Evolutionary conservation across 345 rosid genomes (phyloP).

Genomic region (Camelina sativa): DNA sequence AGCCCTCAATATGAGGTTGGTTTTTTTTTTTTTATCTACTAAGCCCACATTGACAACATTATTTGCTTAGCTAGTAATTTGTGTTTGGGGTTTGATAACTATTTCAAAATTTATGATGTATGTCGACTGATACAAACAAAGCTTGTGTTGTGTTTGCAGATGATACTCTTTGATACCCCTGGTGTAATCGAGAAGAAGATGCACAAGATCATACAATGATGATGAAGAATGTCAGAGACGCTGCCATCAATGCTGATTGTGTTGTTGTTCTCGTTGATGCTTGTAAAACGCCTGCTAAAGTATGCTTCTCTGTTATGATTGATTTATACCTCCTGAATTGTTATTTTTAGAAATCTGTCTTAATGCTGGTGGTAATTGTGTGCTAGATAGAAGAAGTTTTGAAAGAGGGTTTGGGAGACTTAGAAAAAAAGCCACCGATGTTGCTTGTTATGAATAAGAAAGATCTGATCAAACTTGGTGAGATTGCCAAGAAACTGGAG

Average conservation of each 20-base stretch:
- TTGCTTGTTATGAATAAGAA: slow-evolving; percentile 91
- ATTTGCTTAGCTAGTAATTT: not conserved
- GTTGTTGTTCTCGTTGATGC: slow-evolving; percentile 87
- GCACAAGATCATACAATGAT: slow-evolving; percentile 98
- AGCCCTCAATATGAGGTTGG: slow-evolving; percentile 82
- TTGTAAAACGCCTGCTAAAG: slow-evolving; percentile 74
- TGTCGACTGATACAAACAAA: slow-evolving; percentile 5
- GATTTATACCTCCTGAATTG: slow-evolving; percentile 1
- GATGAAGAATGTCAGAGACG: slow-evolving; percentile 97
- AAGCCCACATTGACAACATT: too few relatives aligned
- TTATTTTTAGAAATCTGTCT: not conserved
- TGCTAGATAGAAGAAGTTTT: slow-evolving; percentile 81
- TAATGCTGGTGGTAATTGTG: slow-evolving; percentile 21
- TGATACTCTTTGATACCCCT: slow-evolving; percentile 92
- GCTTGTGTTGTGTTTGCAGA: slow-evolving; percentile 50
- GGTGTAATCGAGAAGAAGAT: slow-evolving; percentile 94
- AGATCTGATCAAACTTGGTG: slow-evolving; percentile 95
- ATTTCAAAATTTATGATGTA: not conserved
- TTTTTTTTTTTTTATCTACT: too few relatives aligned
- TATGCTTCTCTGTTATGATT: slow-evolving; percentile 45
- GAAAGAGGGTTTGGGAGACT: slow-evolving; percentile 71
- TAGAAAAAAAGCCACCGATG: slow-evolving; percentile 63
- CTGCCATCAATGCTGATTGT: slow-evolving; percentile 87
- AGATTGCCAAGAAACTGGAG: slow-evolving; percentile 89
- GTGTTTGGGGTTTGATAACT: not conserved